Evolutionary conservation across 2,329 filamentous ascomycete species (phyloP), one percentile per base, ranked within the genome.

Genomic region (Penicillium sp.): DNA sequence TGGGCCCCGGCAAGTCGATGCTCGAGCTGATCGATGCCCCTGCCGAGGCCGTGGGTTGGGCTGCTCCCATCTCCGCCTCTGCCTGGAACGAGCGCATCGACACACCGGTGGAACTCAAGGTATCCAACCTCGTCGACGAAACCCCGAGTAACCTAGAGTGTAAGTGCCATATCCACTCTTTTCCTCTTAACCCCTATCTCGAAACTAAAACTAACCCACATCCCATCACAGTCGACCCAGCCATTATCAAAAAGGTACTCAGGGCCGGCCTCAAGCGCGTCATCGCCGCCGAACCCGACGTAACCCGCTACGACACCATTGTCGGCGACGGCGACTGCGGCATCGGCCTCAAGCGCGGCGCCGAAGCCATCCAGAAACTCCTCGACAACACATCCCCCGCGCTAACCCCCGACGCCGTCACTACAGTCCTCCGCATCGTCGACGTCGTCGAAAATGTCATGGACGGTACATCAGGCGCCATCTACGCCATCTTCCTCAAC

Each of bases 271-370:
- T 91, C 7, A 76, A 87, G 44, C 80, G 81, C 58, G 73, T 91
- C 35, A 89, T 91, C 66, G 80, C 77, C 4, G 87, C 86, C 2
- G 89, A 91, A 71, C 84, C 87, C 9, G 83, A 88, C 45, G 81
- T 91, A 58, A 91, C 89, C 12, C 84, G 80, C 58, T 91, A 85
- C 72, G 89, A 91, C 72, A 96, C 92, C 0, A 87, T 95, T 13
- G 92, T 96, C 26, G 93, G 93, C 45, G 93, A 97, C 73, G 93
- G 93, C 51, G 93, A 97, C 78, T 97, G 93, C 72, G 93, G 93
- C 10, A 91, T 92, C 61, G 92, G 92, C 5, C 82, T 97, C 64
- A 92, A 92, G 81, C 88, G 92, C 64, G 93, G 93, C 53, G 92
- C 93, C n/a, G 89, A 96, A 83, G 81, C 81, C 37, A 76, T 85